A percentile compares a stretch with the other conserved stretches of the same genome.
Conservation (phyloP, 1,284 basidiomycete species). For the Pseudozyma tsukubaensis region DNA sequence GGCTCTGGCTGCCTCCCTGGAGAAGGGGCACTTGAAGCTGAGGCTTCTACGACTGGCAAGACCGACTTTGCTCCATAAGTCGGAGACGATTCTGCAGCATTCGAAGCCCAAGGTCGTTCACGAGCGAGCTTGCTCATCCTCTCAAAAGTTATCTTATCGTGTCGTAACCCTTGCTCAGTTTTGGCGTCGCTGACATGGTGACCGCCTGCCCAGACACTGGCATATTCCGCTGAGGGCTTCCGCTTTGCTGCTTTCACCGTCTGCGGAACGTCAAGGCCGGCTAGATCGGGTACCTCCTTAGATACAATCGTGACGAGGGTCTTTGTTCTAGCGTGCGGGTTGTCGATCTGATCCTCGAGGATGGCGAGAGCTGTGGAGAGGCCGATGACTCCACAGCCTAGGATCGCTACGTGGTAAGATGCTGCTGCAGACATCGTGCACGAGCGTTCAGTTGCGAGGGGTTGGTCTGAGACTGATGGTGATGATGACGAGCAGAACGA, state of each 20-base stretch:
- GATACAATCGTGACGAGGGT: slow-evolving; percentile 38
- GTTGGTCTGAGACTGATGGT: background rate
- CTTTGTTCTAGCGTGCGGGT: background rate
- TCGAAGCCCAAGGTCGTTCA: slow-evolving; percentile 18
- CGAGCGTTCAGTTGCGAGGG: too few relatives aligned
- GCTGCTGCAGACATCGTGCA: background rate
- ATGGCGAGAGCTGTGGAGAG: slow-evolving; percentile 45
- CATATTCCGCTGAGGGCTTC: slow-evolving; percentile 37
- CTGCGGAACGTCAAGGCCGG: background rate
- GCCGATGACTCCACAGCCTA: slow-evolving; percentile 53
- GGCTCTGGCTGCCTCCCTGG: slow-evolving; percentile 15
- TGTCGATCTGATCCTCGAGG: slow-evolving; percentile 28
- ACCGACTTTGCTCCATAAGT: background rate
- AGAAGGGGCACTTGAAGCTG: background rate
- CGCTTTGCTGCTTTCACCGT: background rate
- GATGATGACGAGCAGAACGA: background rate
- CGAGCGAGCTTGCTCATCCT: slow-evolving; percentile 31
- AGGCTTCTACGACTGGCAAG: background rate
- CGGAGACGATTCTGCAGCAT: background rate
- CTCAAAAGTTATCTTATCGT: slow-evolving; percentile 48
- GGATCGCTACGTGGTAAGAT: slow-evolving; percentile 25
- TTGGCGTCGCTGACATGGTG: slow-evolving; percentile 57
- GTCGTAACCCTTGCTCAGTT: slow-evolving; percentile 26
- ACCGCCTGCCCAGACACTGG: slow-evolving; percentile 49
- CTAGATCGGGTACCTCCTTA: slow-evolving; percentile 32